Conservation (phyloP, 2,329 filamentous ascomycete species). For the Paramyrothecium sp. region DNA sequence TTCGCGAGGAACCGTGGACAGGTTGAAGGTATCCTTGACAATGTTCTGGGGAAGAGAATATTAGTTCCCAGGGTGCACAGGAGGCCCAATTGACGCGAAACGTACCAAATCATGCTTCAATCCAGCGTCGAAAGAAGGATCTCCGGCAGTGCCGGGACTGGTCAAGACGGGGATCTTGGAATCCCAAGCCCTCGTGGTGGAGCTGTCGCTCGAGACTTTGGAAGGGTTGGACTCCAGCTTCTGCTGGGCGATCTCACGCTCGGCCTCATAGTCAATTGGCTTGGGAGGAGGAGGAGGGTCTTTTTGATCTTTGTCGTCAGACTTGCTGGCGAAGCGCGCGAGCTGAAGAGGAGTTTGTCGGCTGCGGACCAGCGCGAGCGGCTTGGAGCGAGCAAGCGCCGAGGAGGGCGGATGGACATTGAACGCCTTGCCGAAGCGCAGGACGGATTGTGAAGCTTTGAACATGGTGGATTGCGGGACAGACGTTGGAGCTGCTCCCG, state of each 20-base stretch:
- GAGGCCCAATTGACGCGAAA: slow-evolving; percentile 4
- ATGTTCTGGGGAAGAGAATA: slow-evolving; percentile 43
- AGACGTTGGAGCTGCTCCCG: not conserved
- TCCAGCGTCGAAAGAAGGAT: slow-evolving; percentile 27
- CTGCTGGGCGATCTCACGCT: slow-evolving; percentile 51
- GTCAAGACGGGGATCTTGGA: slow-evolving; percentile 16
- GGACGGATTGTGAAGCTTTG: slow-evolving; percentile 22
- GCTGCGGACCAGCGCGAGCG: slow-evolving; percentile 8
- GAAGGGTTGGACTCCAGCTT: slow-evolving; percentile 60
- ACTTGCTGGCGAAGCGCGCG: slow-evolving; percentile 21
- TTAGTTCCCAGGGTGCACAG: not conserved
- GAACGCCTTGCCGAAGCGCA: slow-evolving; percentile 15
- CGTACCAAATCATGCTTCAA: slow-evolving; percentile 56
- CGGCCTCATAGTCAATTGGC: slow-evolving; percentile 52
- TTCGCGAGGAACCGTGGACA: slow-evolving; percentile 64
- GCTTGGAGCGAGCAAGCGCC: slow-evolving; percentile 3
- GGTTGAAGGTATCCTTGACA: slow-evolving; percentile 68
- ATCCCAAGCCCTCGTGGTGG: slow-evolving; percentile 22
- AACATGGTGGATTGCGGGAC: slow-evolving; percentile 20
- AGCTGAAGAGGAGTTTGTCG: slow-evolving; percentile 8
- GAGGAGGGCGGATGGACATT: not conserved
- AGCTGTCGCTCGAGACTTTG: slow-evolving; percentile 58
- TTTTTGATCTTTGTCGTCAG: slow-evolving; percentile 14
- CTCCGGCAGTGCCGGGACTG: not conserved
- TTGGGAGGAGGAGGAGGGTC: slow-evolving; percentile 18